phyloP scores from a whole-genome alignment of 2,329 filamentous ascomycete species.

The Penicillium freii region DNA sequence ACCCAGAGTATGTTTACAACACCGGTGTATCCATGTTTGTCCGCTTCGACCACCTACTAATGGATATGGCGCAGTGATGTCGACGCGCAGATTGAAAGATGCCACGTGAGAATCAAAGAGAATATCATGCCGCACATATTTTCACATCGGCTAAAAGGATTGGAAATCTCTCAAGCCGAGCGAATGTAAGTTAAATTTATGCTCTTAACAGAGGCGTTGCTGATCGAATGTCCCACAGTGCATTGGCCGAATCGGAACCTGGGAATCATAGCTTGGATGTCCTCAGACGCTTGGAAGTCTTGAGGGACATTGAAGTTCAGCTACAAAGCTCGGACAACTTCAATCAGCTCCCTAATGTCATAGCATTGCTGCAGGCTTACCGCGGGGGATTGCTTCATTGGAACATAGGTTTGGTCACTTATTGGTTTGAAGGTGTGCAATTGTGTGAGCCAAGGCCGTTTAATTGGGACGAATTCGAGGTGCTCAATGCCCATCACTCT shows the following conservation, averaged over 20 bases:
- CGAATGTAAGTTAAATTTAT: not conserved
- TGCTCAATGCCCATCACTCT: not conserved
- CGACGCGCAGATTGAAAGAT: slow-evolving; percentile 3
- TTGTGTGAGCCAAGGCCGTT: slow-evolving; percentile 7
- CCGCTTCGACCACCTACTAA: not conserved
- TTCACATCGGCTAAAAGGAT: not conserved
- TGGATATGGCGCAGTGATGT: not conserved
- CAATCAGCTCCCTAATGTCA: slow-evolving; percentile 2
- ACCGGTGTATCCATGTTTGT: not conserved
- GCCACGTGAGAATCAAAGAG: not conserved
- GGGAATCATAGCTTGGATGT: not conserved
- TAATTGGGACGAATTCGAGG: slow-evolving; percentile 7
- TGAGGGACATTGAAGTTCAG: not conserved
- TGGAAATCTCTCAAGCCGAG: not conserved
- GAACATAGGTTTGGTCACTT: slow-evolving; percentile 1
- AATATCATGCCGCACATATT: slow-evolving; percentile 3
- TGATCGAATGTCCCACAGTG: not conserved
- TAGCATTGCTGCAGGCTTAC: slow-evolving; percentile 3
- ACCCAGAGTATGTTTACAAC: not conserved
- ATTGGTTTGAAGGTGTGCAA: slow-evolving; percentile 8
- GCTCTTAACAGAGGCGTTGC: not conserved
- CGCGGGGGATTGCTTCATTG: not conserved
- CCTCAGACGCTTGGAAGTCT: not conserved
- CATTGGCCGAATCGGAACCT: not conserved
- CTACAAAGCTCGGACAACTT: not conserved